Conservation (phyloP, 495 filamentous ascomycete species). For the Hypoxylon fragiforme region DNA sequence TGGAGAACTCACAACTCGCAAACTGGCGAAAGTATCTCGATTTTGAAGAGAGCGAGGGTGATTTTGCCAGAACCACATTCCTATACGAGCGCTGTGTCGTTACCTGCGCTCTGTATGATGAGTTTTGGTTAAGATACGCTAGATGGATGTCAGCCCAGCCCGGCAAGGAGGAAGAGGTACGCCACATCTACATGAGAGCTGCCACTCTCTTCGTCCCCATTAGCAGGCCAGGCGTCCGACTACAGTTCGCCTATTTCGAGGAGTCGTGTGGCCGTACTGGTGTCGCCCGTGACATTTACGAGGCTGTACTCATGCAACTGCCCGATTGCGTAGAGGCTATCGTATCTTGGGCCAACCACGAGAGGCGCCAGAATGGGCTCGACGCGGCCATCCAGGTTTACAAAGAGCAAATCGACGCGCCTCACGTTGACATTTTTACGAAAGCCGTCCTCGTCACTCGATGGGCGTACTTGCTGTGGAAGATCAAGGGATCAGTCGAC, state of each 20-base stretch:
- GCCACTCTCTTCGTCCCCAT: conserved; percentile 84
- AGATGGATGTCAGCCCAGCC: conserved; percentile 89
- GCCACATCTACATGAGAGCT: conserved; percentile 90
- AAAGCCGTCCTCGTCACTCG: conserved; percentile 87
- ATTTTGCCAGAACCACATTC: conserved; percentile 73
- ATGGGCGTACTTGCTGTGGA: conserved; percentile 90
- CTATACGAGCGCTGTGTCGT: conserved; percentile 94
- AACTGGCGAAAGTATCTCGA: conserved; percentile 98
- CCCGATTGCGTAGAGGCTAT: conserved; percentile 86
- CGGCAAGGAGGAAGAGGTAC: conserved; percentile 85
- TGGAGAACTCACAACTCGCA: conserved; percentile 81
- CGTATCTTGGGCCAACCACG: conserved; percentile 82
- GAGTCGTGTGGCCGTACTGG: conserved; percentile 76
- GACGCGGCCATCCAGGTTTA: conserved; percentile 87
- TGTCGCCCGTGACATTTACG: conserved; percentile 80
- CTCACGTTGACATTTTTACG: conserved; percentile 71
- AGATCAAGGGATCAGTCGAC: conserved; percentile 80
- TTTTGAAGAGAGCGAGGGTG: conserved; percentile 87
- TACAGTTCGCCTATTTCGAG: conserved; percentile 94
- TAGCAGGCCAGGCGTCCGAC: conserved; percentile 72
- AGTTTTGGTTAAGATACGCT: conserved; percentile 98
- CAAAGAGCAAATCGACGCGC: conserved; percentile 75
- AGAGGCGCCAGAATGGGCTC: conserved; percentile 80
- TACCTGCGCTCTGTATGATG: conserved; percentile 90
- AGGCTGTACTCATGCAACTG: conserved; percentile 67